Evolutionary conservation across 2,329 filamentous ascomycete species (phyloP).

Genomic region (Neocatenulostroma microsporum): DNA sequence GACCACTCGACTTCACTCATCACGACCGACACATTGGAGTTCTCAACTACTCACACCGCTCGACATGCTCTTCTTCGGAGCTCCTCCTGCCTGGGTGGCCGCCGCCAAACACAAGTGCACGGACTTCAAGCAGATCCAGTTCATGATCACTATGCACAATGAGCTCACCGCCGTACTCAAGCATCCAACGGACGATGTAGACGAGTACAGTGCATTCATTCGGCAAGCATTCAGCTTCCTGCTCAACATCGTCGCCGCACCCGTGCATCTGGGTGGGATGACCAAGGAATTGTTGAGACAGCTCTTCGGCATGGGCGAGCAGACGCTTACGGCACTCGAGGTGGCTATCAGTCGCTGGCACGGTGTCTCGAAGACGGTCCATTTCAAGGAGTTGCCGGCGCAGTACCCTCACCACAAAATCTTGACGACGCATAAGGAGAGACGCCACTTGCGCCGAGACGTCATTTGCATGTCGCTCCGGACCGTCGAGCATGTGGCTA

Average conservation of each 20-base stretch:
- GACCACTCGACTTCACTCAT: no score
- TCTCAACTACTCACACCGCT: no score
- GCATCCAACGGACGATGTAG: not conserved
- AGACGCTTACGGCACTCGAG: constrained; percentile 3
- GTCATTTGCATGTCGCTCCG: not conserved
- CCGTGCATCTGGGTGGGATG: constrained; percentile 5
- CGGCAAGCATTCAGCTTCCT: constrained; percentile 1
- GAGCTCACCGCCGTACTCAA: constrained; percentile 1
- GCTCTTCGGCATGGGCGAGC: constrained; percentile 8
- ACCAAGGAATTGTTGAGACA: constrained; percentile 1
- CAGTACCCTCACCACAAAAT: not conserved
- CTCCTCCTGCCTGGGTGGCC: no score
- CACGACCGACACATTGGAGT: no score
- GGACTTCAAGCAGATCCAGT: not conserved
- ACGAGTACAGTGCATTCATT: not conserved
- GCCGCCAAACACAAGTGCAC: no score
- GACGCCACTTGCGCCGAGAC: not conserved
- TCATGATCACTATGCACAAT: not conserved
- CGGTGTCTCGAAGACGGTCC: not conserved
- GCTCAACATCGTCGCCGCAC: not conserved
- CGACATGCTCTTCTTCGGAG: no score
- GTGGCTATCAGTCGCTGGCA: not conserved
- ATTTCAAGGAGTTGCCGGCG: not conserved
- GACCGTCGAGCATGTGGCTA: not conserved
- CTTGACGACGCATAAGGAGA: not conserved